Evolutionary conservation across 495 filamentous ascomycete species (phyloP).

Genomic region (Aspergillus sclerotioniger): DNA sequence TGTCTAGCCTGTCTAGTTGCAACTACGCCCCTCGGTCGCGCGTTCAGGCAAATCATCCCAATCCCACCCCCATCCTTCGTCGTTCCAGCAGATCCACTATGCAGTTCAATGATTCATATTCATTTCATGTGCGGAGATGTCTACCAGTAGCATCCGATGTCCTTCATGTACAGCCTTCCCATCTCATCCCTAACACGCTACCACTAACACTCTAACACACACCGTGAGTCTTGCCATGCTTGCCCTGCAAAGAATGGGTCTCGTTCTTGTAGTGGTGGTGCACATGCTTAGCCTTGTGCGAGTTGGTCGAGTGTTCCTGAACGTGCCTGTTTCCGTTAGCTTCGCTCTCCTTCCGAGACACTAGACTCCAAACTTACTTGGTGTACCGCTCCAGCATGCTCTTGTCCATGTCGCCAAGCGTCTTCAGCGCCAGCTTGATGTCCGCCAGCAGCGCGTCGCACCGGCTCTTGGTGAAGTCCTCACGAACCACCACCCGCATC

Average conservation of each 20-base stretch:
- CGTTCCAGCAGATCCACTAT: too few relatives aligned
- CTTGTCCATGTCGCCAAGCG: slow-evolving; percentile 71
- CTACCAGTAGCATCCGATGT: background rate
- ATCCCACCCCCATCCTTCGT: too few relatives aligned
- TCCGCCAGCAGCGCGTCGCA: slow-evolving; percentile 72
- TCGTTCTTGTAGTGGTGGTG: slow-evolving; percentile 71
- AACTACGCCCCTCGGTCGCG: too few relatives aligned
- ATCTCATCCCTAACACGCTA: background rate
- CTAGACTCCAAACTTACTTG: slow-evolving; percentile 40
- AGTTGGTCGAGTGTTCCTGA: slow-evolving; percentile 52
- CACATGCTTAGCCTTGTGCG: slow-evolving; percentile 55
- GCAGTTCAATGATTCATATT: too few relatives aligned
- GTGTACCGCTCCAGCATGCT: slow-evolving; percentile 63
- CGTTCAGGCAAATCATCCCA: too few relatives aligned
- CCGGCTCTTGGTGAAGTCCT: slow-evolving; percentile 77
- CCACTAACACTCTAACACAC: slow-evolving; percentile 48
- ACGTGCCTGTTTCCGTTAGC: slow-evolving; percentile 44
- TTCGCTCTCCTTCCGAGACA: background rate
- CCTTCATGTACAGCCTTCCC: background rate
- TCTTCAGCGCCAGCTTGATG: slow-evolving; percentile 64
- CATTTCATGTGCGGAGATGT: too few relatives aligned
- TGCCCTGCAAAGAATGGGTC: slow-evolving; percentile 81
- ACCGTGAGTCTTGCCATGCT: slow-evolving; percentile 83
- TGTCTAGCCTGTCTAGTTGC: too few relatives aligned
- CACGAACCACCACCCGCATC: slow-evolving; percentile 83